Percentiles rank a stretch among this genome's conserved stretches.
phyloP scores from a whole-genome alignment of 345 rosid genomes.

The Psidium guajava region DNA sequence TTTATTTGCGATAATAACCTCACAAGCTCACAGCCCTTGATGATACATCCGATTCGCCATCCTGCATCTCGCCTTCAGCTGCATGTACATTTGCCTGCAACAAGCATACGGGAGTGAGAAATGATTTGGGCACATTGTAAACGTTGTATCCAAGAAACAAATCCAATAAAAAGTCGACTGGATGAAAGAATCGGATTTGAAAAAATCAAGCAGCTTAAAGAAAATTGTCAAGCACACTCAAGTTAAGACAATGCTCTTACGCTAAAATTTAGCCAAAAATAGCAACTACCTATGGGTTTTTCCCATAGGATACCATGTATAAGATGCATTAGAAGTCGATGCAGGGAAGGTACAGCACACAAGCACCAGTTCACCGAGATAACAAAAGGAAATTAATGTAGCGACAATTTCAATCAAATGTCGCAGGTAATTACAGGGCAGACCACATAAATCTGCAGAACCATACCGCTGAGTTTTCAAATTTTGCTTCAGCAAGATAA shows the following conservation, averaged over 20 bases:
- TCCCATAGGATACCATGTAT: neutral
- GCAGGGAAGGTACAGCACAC: neutral
- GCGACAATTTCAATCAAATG: neutral
- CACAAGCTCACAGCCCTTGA: slow-evolving; percentile 73
- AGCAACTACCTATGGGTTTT: neutral
- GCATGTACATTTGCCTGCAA: slow-evolving; percentile 6
- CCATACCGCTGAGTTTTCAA: slow-evolving; percentile 38
- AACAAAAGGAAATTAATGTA: neutral
- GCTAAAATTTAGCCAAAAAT: neutral
- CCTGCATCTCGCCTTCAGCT: slow-evolving; percentile 31
- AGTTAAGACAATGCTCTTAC: neutral
- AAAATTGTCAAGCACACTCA: neutral
- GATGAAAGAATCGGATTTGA: neutral
- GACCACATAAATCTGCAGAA: neutral
- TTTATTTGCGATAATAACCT: neutral
- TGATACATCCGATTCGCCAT: slow-evolving; percentile 42
- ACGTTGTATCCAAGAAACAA: neutral
- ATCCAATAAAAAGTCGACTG: neutral
- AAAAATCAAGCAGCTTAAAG: neutral
- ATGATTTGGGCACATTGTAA: neutral
- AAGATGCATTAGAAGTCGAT: neutral
- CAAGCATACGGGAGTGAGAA: neutral
- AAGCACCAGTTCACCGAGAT: neutral
- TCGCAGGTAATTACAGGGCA: neutral
- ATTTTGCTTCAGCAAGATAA: slow-evolving; percentile 31